Conservation (phyloP, 139 green algal species). For the Medakamo hakoo region DNA sequence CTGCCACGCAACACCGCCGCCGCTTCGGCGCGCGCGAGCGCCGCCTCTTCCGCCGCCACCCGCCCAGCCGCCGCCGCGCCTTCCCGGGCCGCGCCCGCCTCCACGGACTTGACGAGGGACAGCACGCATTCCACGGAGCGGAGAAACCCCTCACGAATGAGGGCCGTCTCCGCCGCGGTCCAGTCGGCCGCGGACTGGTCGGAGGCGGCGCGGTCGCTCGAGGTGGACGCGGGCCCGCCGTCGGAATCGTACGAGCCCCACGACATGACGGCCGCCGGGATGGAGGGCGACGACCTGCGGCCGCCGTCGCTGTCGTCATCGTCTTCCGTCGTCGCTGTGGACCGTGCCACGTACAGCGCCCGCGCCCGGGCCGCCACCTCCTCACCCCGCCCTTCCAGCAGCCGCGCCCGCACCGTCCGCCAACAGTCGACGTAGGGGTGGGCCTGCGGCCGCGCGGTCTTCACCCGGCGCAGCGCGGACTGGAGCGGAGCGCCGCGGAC, state of each 20-base stretch:
- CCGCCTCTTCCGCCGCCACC: neutral
- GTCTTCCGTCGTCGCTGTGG: neutral
- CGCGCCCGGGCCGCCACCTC: conserved; percentile 11
- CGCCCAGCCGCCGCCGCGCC: no score
- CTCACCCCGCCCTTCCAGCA: conserved; percentile 12
- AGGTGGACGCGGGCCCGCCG: neutral
- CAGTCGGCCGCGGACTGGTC: conserved; percentile 10
- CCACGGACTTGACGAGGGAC: conserved; percentile 2
- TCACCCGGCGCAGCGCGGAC: conserved; percentile 24
- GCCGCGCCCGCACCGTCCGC: conserved; percentile 15
- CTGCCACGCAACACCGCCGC: no score
- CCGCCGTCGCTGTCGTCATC: neutral
- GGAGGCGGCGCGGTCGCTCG: neutral
- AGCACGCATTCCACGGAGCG: conserved; percentile 7
- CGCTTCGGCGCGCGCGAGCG: neutral
- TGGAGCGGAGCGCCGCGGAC: conserved; percentile 24
- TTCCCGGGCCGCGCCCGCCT: neutral
- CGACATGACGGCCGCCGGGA: no score
- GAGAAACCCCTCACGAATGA: conserved; percentile 10
- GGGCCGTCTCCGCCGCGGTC: conserved; percentile 7
- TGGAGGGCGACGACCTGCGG: no score
- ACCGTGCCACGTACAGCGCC: conserved; percentile 2
- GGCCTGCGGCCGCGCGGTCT: conserved; percentile 25
- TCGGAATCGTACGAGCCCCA: neutral
- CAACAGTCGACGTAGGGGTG: conserved; percentile 49